phyloP scores from a whole-genome alignment of 352 stramenopile species.

The Phytophthora chlamydospora region DNA sequence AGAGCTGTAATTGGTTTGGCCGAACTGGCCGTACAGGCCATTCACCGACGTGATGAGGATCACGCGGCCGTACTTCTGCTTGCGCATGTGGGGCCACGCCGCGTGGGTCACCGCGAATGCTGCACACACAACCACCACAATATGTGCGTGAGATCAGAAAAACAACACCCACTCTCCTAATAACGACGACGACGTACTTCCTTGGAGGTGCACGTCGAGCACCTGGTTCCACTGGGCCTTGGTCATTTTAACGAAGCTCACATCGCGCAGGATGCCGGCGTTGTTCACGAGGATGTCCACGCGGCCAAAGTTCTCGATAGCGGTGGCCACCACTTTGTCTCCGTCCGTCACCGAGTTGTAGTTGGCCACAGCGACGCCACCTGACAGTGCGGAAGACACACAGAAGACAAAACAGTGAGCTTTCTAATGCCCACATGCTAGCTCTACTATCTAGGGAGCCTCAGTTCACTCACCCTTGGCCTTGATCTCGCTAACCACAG shows the following conservation, averaged over 20 bases:
- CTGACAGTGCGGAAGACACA: slow-evolving; percentile 22
- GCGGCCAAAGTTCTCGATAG: slow-evolving; percentile 71
- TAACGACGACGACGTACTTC: slow-evolving; percentile 43
- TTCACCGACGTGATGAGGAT: slow-evolving; percentile 89
- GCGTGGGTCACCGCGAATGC: slow-evolving; percentile 85
- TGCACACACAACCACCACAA: slow-evolving; percentile 15
- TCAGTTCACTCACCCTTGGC: slow-evolving; percentile 45
- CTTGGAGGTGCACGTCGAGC: slow-evolving; percentile 84
- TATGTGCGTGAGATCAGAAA: not conserved
- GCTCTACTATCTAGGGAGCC: not conserved
- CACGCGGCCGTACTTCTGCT: slow-evolving; percentile 90
- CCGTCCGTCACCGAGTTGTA: slow-evolving; percentile 89
- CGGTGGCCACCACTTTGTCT: slow-evolving; percentile 80
- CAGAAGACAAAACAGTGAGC: slow-evolving; percentile 9
- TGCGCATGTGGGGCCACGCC: slow-evolving; percentile 88
- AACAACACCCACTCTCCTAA: too few relatives aligned
- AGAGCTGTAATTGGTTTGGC: slow-evolving; percentile 91
- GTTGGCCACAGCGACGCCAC: slow-evolving; percentile 75
- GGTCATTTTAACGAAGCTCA: slow-evolving; percentile 91
- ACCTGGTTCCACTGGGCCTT: slow-evolving; percentile 90
- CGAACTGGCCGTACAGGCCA: slow-evolving; percentile 91
- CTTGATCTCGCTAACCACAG: slow-evolving; percentile 82
- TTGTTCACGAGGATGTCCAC: slow-evolving; percentile 93
- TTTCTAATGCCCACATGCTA: not conserved
- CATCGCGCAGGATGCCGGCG: slow-evolving; percentile 93